These are phyloP conservation scores for Talaromyces adpressus DNA, from an alignment of 495 filamentous ascomycete species.

Conservation along the genomic window DNA sequence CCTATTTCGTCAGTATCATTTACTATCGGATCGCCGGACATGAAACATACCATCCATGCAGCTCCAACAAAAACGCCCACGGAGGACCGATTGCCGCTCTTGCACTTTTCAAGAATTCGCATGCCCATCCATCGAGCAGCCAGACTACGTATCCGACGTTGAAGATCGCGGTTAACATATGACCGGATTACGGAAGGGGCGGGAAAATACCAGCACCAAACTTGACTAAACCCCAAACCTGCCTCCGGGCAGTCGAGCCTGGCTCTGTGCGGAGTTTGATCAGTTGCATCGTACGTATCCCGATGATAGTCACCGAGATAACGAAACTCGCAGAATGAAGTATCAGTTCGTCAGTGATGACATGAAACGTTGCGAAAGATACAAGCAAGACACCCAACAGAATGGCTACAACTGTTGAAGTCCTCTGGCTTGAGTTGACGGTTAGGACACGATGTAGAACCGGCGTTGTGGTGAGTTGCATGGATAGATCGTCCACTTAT, in stretches of 20 bases:
- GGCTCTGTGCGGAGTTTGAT: conserved; percentile 13
- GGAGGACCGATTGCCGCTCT: conserved; percentile 2
- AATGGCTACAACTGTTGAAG: neutral
- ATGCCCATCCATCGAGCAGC: conserved; percentile 21
- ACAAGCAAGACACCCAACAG: neutral
- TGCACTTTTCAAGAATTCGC: conserved; percentile 11
- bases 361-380: neutral
- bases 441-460: neutral
- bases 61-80: neutral
- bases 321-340: conserved; percentile 10
- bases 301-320: conserved; percentile 15
- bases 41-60: neutral
- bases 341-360: neutral
- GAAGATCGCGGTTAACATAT: conserved; percentile 14
- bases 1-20: conserved; percentile 15
- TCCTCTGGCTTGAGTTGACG: neutral
- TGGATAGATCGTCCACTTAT: neutral
- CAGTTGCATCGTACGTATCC: conserved; percentile 25
- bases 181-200: too few relatives aligned
- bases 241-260: conserved; percentile 8
- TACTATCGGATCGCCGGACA: neutral
- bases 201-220: neutral
- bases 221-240: neutral
- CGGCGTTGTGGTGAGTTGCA: neutral
- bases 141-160: conserved; percentile 18